Evolutionary conservation across 257 asterid species (phyloP).

Genomic region (Sherardia arvensis): DNA sequence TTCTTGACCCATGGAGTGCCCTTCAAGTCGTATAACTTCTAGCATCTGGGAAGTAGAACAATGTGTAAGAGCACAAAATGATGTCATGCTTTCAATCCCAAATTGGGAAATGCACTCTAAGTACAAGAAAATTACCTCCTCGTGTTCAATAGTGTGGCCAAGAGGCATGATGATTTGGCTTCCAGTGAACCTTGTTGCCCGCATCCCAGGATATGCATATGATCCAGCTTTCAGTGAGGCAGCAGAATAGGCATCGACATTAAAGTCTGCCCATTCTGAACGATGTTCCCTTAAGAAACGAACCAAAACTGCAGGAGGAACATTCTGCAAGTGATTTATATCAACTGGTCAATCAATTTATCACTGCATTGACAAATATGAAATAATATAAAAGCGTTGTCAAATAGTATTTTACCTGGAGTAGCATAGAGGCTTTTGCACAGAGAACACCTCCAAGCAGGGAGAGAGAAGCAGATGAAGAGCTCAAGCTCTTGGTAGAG

Average conservation of each 20-base stretch:
- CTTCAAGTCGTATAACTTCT: slow-evolving; percentile 94
- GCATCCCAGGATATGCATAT: slow-evolving; percentile 68
- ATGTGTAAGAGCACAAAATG: not conserved
- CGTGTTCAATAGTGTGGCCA: slow-evolving; percentile 91
- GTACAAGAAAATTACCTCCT: slow-evolving; percentile 48
- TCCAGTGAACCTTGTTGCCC: slow-evolving; percentile 88
- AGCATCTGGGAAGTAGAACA: slow-evolving; percentile 49
- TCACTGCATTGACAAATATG: not conserved
- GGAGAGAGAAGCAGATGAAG: slow-evolving; percentile 37
- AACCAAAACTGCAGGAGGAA: slow-evolving; percentile 81
- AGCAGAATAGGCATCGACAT: slow-evolving; percentile 80
- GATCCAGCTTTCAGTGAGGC: slow-evolving; percentile 66
- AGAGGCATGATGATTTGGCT: slow-evolving; percentile 93
- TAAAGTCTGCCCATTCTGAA: slow-evolving; percentile 99
- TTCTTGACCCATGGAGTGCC: slow-evolving; percentile 65
- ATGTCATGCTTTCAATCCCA: not conserved
- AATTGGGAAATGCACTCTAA: not conserved
- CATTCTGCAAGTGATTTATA: slow-evolving; percentile 44
- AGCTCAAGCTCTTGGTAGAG: slow-evolving; percentile 44
- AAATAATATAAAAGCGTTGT: not conserved
- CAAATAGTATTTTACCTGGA: slow-evolving; percentile 42
- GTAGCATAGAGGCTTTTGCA: slow-evolving; percentile 96
- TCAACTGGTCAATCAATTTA: slow-evolving; percentile 4
- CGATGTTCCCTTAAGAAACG: slow-evolving; percentile 95
- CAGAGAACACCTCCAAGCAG: slow-evolving; percentile 76